Evolutionary conservation across 371 early-diverging fungal species (phyloP).

Genomic region (Haplosporangium sp.): DNA sequence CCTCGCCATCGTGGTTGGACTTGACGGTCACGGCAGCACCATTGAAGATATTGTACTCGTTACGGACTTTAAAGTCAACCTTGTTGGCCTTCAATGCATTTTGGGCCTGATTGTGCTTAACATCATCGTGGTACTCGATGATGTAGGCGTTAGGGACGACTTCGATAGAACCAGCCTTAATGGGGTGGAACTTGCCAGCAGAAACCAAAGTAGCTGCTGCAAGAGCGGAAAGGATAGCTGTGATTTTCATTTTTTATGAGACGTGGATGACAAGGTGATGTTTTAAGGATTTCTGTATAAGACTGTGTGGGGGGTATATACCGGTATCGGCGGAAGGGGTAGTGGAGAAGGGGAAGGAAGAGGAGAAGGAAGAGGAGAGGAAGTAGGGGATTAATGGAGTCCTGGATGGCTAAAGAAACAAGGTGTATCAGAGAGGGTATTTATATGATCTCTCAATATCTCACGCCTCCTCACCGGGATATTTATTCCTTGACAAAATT

Average conservation of each 20-base stretch:
- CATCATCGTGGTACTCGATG: constrained; percentile 35
- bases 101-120: constrained; percentile 27
- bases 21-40: constrained; percentile 46
- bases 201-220: constrained; percentile 51
- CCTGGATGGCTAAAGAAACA: constrained; percentile 13
- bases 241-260: constrained; percentile 35
- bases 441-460: too few species aligned
- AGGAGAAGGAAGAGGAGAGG: too few species aligned
- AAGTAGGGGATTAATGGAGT: background rate
- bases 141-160: constrained; percentile 30
- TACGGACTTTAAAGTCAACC: constrained; percentile 43
- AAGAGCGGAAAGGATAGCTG: constrained; percentile 41
- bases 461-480: too few species aligned
- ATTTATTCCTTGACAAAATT: too few species aligned
- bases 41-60: constrained; percentile 49
- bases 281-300: constrained; percentile 4
- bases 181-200: constrained; percentile 39
- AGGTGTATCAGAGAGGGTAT: too few species aligned
- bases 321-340: constrained; percentile 15
- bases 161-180: constrained; percentile 2
- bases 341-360: background rate
- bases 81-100: constrained; percentile 31
- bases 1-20: constrained; percentile 37
- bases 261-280: background rate
- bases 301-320: constrained; percentile 13